phyloP scores from a whole-genome alignment of 1,139 yeast species.

The Sugiyamaella japonica region DNA sequence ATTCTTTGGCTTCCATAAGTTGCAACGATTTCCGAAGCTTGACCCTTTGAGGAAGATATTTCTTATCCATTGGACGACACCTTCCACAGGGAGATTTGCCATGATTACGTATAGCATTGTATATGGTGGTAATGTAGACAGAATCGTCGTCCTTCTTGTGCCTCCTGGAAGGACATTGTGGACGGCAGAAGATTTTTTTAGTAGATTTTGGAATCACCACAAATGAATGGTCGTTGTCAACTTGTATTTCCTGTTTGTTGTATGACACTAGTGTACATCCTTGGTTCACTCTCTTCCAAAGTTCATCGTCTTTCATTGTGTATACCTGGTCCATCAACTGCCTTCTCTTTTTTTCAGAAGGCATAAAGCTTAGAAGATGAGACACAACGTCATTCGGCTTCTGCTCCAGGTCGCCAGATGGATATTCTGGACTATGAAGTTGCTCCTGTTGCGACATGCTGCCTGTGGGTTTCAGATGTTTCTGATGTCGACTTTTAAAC shows the following conservation, averaged over 20 bases:
- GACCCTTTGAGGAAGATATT: background rate
- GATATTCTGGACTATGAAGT: too few species aligned
- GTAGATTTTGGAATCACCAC: conserved; percentile 3
- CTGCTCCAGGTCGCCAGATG: too few species aligned
- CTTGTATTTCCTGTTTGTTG: background rate
- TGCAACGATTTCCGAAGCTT: background rate
- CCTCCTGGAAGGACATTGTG: conserved; percentile 24
- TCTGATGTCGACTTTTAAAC: background rate
- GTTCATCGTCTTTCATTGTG: background rate
- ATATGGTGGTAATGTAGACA: background rate
- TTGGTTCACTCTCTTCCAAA: background rate
- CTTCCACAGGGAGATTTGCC: conserved; percentile 22
- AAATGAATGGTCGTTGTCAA: background rate
- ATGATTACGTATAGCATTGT: conserved; percentile 15
- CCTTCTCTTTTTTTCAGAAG: background rate
- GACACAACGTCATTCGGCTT: background rate
- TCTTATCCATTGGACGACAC: conserved; percentile 23
- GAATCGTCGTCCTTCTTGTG: background rate
- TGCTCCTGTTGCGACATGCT: background rate
- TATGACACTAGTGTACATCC: background rate
- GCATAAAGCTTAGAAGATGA: background rate
- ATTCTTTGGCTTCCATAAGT: background rate
- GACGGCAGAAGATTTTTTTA: conserved; percentile 23
- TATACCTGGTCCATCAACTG: background rate
- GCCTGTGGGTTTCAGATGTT: background rate